phyloP scores from a whole-genome alignment of 2,329 filamentous ascomycete species.

The Stagonosporopsis rhizophila region DNA sequence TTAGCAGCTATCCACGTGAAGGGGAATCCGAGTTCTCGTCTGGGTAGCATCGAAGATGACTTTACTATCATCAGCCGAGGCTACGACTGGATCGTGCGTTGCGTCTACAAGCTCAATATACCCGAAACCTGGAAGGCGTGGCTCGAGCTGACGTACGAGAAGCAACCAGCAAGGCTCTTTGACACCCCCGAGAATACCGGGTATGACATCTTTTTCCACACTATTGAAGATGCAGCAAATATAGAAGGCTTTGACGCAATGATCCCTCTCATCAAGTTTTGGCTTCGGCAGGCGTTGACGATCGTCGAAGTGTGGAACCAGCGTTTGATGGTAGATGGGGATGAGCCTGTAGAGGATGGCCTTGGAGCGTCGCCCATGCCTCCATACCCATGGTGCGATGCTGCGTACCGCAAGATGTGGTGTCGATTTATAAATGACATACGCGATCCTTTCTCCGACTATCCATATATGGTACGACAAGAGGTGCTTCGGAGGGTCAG shows the following conservation, averaged over 20 bases:
- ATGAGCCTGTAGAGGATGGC: neutral
- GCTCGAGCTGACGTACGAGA: conserved; percentile 5
- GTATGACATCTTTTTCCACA: neutral
- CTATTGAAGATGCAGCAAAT: neutral
- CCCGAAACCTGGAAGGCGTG: neutral
- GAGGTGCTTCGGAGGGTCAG: neutral
- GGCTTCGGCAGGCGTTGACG: neutral
- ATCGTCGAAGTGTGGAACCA: neutral
- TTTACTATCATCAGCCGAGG: neutral
- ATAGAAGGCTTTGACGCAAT: neutral
- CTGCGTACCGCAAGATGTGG: neutral
- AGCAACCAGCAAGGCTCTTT: neutral
- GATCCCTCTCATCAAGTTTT: conserved; percentile 2
- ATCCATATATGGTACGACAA: neutral
- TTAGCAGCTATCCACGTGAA: neutral
- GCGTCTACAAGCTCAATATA: neutral
- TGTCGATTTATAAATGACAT: neutral
- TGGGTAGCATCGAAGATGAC: neutral
- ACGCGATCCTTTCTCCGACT: conserved; percentile 1
- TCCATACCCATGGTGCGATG: neutral
- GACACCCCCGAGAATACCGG: neutral
- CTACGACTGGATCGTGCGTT: conserved; percentile 5
- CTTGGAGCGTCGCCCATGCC: neutral
- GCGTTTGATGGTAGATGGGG: neutral
- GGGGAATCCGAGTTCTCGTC: neutral